phyloP scores from a whole-genome alignment of 2,329 filamentous ascomycete genomes.

The Fusarium nisikadoi region DNA sequence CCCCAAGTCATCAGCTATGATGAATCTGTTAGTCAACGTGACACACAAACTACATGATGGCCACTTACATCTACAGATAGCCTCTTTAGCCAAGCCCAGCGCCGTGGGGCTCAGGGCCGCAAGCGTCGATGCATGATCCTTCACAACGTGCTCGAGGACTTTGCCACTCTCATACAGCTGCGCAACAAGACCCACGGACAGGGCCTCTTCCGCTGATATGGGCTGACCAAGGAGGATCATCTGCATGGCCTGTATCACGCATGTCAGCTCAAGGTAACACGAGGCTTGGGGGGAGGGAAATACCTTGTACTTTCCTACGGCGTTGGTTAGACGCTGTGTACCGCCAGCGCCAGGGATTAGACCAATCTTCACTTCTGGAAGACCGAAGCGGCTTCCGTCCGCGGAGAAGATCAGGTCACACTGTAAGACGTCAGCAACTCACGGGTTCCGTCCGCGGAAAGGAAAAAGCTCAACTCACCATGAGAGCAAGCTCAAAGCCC shows the following conservation, averaged over 20 bases:
- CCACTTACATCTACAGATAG: conserved; percentile 43
- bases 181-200: conserved; percentile 42
- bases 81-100: conserved; percentile 45
- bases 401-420: conserved; percentile 55
- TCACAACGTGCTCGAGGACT: conserved; percentile 43
- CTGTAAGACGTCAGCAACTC: conserved; percentile 30
- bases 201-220: conserved; percentile 43
- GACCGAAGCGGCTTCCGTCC: conserved; percentile 50
- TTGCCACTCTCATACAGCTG: conserved; percentile 43
- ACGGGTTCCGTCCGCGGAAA: conserved; percentile 4
- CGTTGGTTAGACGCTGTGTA: conserved; percentile 53
- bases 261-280: not conserved
- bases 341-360: conserved; percentile 55
- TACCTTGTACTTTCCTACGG: conserved; percentile 56
- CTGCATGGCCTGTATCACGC: conserved; percentile 45
- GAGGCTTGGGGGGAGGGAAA: not conserved
- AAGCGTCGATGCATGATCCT: conserved; percentile 40
- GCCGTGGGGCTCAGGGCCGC: conserved; percentile 42
- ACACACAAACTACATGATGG: not conserved
- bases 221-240: conserved; percentile 47
- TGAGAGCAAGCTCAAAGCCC: conserved; percentile 61
- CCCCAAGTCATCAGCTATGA: conserved; percentile 41
- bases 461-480: conserved; percentile 46
- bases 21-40: not conserved
- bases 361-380: conserved; percentile 55